Evolutionary conservation across 2,329 filamentous ascomycete genomes (phyloP).

Genomic region (Pseudonectria foliicola): DNA sequence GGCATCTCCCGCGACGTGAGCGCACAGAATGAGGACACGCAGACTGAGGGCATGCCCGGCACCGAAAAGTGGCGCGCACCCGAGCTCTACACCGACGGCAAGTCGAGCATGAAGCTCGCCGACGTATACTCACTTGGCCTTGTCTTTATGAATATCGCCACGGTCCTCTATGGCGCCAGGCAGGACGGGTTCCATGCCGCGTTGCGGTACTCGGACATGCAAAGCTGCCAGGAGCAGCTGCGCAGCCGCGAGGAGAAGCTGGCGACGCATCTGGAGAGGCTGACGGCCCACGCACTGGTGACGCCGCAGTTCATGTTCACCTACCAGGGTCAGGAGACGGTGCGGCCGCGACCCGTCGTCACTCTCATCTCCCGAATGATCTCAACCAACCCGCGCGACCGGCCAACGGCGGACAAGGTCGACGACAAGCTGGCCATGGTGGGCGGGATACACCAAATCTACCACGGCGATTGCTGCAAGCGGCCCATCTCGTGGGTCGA

Average conservation of each 20-base stretch:
- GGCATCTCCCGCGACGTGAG: conserved; percentile 41
- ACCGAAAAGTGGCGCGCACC: conserved; percentile 40
- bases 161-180: conserved; percentile 34
- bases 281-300: conserved; percentile 28
- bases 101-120: conserved; percentile 38
- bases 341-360: conserved; percentile 34
- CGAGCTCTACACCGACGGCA: conserved; percentile 31
- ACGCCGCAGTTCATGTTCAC: conserved; percentile 31
- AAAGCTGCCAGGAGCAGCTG: conserved; percentile 26
- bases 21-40: conserved; percentile 35
- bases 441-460: conserved; percentile 40
- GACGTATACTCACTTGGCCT: conserved; percentile 43
- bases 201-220: conserved; percentile 22
- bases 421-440: conserved; percentile 36
- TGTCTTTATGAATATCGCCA: conserved; percentile 38
- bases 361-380: conserved; percentile 32
- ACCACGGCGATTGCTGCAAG: conserved; percentile 40
- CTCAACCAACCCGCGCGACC: conserved; percentile 22
- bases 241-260: conserved; percentile 28
- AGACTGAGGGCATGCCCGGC: conserved; percentile 32
- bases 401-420: conserved; percentile 29
- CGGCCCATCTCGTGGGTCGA: conserved; percentile 29
- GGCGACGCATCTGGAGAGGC: conserved; percentile 25
- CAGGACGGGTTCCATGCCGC: conserved; percentile 33
- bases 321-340: conserved; percentile 30